Conservation (phyloP, 2,329 filamentous ascomycete genomes). For the Claviceps citrina region DNA sequence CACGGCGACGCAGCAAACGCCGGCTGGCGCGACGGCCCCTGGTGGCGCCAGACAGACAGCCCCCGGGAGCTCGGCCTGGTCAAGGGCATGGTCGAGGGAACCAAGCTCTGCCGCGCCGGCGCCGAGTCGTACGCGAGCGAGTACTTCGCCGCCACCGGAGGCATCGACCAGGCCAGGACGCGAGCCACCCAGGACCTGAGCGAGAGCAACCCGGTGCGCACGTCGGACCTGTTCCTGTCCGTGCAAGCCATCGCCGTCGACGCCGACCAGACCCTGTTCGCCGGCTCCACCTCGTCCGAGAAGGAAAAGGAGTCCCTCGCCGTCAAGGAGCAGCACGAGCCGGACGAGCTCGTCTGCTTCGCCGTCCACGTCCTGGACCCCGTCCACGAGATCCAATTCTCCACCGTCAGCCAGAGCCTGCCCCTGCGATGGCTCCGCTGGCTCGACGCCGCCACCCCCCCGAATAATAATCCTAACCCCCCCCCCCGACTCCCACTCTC, state of each 20-base stretch:
- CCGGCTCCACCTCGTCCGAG: slow-evolving; percentile 35
- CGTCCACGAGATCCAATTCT: slow-evolving; percentile 78
- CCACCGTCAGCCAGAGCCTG: slow-evolving; percentile 65
- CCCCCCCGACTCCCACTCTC: slow-evolving; percentile 37
- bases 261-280: slow-evolving; percentile 52
- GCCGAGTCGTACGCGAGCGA: slow-evolving; percentile 79
- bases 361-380: slow-evolving; percentile 75
- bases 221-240: slow-evolving; percentile 88
- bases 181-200: slow-evolving; percentile 64
- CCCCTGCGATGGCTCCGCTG: slow-evolving; percentile 79
- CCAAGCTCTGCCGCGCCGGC: slow-evolving; percentile 76
- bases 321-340: slow-evolving; percentile 33
- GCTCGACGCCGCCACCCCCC: slow-evolving; percentile 60
- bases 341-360: slow-evolving; percentile 54
- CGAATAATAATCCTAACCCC: too few relatives aligned
- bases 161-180: slow-evolving; percentile 64
- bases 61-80: slow-evolving; percentile 67
- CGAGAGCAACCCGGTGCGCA: slow-evolving; percentile 78
- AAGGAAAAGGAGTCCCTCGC: slow-evolving; percentile 40
- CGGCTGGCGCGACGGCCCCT: slow-evolving; percentile 87
- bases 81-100: slow-evolving; percentile 68
- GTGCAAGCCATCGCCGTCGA: slow-evolving; percentile 70
- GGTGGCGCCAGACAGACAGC: slow-evolving; percentile 66
- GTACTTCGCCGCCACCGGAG: slow-evolving; percentile 65
- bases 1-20: slow-evolving; percentile 41